Percentiles rank a stretch among this genome's conserved stretches.
Conservation (phyloP, 768 basidiomycete genomes). For the Boletus sp. region DNA sequence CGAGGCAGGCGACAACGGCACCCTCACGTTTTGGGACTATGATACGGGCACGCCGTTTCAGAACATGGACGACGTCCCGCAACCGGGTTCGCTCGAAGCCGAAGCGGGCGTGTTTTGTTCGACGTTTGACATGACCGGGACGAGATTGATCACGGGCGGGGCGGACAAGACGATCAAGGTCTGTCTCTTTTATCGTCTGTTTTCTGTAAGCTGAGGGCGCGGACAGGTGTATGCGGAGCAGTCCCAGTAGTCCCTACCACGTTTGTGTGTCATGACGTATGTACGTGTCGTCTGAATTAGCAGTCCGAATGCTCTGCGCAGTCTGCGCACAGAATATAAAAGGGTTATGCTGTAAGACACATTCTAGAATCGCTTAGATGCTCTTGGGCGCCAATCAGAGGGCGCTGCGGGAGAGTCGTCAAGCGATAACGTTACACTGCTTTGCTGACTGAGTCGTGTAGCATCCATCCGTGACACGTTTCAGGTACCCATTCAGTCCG, state of each 20-base stretch:
- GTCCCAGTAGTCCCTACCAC: conserved; percentile 39
- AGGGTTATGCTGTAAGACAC: no score
- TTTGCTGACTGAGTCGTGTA: no score
- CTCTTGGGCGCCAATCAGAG: no score
- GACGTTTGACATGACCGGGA: conserved; percentile 94
- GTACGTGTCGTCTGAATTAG: background rate
- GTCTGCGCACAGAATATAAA: no score
- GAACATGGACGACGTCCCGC: conserved; percentile 88
- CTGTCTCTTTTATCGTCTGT: background rate
- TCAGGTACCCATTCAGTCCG: no score
- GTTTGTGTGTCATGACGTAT: background rate
- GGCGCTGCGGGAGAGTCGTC: no score
- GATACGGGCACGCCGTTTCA: conserved; percentile 94
- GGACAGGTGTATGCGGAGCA: conserved; percentile 72
- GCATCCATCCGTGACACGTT: no score
- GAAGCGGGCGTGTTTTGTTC: conserved; percentile 97
- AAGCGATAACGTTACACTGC: no score
- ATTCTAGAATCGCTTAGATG: no score
- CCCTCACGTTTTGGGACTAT: conserved; percentile 93
- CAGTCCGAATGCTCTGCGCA: no score
- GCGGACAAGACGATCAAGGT: conserved; percentile 99
- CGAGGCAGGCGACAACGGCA: conserved; percentile 80
- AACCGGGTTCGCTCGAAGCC: conserved; percentile 96
- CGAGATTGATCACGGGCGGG: conserved; percentile 90
- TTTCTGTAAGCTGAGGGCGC: background rate